A percentile compares a stretch with the other conserved stretches of the same genome.
Conservation (phyloP, 352 stramenopile species). For the Paralagenidium karlingii region DNA sequence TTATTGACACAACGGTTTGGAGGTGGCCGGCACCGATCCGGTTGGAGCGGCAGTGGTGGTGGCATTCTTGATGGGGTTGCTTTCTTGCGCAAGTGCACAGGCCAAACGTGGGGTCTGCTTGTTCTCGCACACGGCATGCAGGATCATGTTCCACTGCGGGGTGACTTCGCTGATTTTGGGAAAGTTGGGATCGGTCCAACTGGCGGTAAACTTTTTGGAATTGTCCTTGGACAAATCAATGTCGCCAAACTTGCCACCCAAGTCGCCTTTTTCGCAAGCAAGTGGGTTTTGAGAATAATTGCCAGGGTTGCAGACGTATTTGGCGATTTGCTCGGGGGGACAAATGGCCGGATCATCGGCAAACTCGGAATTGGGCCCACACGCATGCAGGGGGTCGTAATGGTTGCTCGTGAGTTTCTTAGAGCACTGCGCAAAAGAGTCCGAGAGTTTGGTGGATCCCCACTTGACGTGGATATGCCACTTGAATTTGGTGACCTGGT, state of each 20-base stretch:
- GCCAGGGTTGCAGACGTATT: conserved; percentile 24
- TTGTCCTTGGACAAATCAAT: conserved; percentile 15
- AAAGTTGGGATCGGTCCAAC: conserved; percentile 37
- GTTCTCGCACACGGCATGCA: conserved; percentile 47
- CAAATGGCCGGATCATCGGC: conserved; percentile 19
- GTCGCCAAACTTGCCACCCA: conserved; percentile 31
- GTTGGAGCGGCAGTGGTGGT: too few species aligned
- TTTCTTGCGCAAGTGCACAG: too few species aligned
- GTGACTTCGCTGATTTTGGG: conserved; percentile 22
- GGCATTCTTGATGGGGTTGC: too few species aligned
- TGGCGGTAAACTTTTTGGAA: conserved; percentile 5
- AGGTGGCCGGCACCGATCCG: too few species aligned
- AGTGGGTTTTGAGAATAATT: conserved; percentile 18
- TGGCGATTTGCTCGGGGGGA: conserved; percentile 10
- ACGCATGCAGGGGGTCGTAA: conserved; percentile 42
- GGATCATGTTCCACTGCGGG: conserved; percentile 41
- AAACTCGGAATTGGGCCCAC: conserved; percentile 36
- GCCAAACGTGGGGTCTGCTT: conserved; percentile 24
- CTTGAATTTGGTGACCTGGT: conserved; percentile 20
- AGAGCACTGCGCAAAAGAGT: conserved; percentile 23
- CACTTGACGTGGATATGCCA: conserved; percentile 52
- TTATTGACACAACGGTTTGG: too few species aligned
- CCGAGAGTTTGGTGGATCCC: conserved; percentile 12
- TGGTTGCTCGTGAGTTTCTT: conserved; percentile 28
- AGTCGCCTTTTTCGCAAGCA: conserved; percentile 41